Evolutionary conservation across 345 rosid genomes (phyloP), one percentile per base, ranked within the genome.

Genomic region (Euphorbia tirucalli): DNA sequence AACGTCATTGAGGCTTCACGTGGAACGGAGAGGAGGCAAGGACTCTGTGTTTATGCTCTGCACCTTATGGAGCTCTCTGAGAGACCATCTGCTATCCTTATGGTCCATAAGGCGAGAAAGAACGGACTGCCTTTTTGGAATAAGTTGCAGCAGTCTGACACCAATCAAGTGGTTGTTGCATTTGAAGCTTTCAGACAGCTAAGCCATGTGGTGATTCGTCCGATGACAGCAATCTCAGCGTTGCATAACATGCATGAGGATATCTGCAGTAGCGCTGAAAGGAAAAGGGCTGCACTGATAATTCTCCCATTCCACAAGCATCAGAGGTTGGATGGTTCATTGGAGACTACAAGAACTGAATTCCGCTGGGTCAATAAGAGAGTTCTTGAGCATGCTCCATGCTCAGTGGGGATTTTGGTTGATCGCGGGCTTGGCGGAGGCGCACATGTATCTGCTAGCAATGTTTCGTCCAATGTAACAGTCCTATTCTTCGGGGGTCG

Each of bases 1-100:
- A 41, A 87, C n/a, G 86, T 89, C 74, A 73, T 89, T 2, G 97
- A 91, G 81, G 90, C 89, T 65, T 89, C 97, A 0, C 89, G 95
- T 0, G 95, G 98, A 25, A 84, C 84, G 0, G 89, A 79, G 64
- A 91, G 85, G 75, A 83, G 80, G 39, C 87, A 86, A 64, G 87
- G 79, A n/a, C 82, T 93, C 11, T 86, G 88, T 1, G 93, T 93
- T 31, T 93, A 91, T 39, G 96, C 98, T 0, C 75, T 93, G 89
- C 98, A 93, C 77, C 90, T 91, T 15, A 87, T 89, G 96, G 97
- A 93, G 81, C 90, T 91, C 28, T 87, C 98, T 0, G 97, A 93
- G 81, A 86, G 97, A 77, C 71, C 97, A 22, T 93, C 98, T 0
- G 93, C 98, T 37, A 88, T 89, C 62, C 88, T 89, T 2, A 93